These are phyloP conservation scores for Filosporella fistucella DNA, from an alignment of 495 filamentous ascomycete species.

Conservation along the genomic window DNA sequence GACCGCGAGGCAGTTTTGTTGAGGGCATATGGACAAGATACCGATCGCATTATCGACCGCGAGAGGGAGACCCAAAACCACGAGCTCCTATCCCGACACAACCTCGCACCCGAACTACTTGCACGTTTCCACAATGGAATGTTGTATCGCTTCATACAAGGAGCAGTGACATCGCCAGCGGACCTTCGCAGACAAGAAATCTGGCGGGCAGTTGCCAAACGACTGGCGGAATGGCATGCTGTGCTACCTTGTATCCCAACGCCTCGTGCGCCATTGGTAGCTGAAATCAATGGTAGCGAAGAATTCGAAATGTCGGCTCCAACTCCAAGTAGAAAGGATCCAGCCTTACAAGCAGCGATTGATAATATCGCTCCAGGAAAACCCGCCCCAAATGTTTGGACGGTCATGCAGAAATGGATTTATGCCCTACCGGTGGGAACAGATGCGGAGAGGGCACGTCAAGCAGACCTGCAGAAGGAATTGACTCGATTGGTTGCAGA, in stretches of 20 bases:
- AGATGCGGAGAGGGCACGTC: conserved; percentile 58
- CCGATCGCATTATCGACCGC: conserved; percentile 93
- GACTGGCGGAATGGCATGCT: conserved; percentile 92
- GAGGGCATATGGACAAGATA: conserved; percentile 91
- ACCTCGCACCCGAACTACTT: conserved; percentile 80
- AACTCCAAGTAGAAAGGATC: conserved; percentile 28
- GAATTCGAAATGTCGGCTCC: conserved; percentile 19
- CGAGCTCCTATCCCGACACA: conserved; percentile 67
- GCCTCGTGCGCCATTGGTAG: conserved; percentile 21
- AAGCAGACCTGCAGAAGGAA: conserved; percentile 67
- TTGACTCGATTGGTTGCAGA: conserved; percentile 62
- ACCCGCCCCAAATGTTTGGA: conserved; percentile 80
- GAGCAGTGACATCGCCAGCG: conserved; percentile 69
- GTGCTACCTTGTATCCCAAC: conserved; percentile 57
- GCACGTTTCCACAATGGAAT: conserved; percentile 96
- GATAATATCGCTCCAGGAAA: conserved; percentile 56
- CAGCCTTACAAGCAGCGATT: conserved; percentile 37
- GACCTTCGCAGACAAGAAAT: conserved; percentile 68
- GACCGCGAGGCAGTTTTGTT: conserved; percentile 87
- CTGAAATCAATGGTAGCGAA: conserved; percentile 29
- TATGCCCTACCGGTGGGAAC: conserved; percentile 71
- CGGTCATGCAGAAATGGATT: conserved; percentile 93
- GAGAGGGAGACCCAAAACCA: conserved; percentile 71
- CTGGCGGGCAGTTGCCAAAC: conserved; percentile 76
- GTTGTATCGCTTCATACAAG: conserved; percentile 85